These are phyloP conservation scores for Hura crepitans DNA, from an alignment of 441 rosid species.

Conservation along the genomic window DNA sequence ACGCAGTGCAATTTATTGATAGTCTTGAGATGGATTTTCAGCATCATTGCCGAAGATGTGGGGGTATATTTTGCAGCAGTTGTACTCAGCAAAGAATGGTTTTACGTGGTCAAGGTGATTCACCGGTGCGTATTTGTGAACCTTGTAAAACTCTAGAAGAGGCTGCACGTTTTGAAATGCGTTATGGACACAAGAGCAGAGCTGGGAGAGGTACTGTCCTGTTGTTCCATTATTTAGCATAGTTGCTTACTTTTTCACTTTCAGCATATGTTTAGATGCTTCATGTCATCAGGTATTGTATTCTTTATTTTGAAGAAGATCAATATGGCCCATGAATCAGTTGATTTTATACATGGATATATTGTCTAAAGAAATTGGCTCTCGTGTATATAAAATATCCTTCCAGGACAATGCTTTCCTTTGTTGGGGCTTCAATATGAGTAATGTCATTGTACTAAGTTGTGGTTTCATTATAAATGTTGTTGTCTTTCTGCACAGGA, in stretches of 20 bases:
- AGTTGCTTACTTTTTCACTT: not conserved
- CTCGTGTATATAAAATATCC: not conserved
- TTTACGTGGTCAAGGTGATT: conserved; percentile 87
- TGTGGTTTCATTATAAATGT: conserved; percentile 9
- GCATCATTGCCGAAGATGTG: conserved; percentile 97
- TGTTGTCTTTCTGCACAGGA: conserved; percentile 37
- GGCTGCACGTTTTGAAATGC: conserved; percentile 84
- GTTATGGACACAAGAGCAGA: conserved; percentile 59
- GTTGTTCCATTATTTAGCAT: not conserved
- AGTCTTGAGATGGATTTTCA: conserved; percentile 28
- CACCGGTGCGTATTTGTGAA: conserved; percentile 86
- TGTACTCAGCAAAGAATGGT: conserved; percentile 77
- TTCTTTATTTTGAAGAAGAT: conserved; percentile 2
- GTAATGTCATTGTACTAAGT: not conserved
- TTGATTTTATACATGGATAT: not conserved
- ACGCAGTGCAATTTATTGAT: not conserved
- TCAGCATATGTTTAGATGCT: not conserved
- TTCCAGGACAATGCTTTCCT: not conserved
- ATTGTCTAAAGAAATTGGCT: not conserved
- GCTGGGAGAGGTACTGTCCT: conserved; percentile 43
- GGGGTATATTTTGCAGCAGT: conserved; percentile 70
- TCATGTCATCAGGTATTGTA: not conserved
- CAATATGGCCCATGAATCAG: conserved; percentile 1
- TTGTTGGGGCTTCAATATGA: not conserved
- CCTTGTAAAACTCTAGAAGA: conserved; percentile 88